phyloP scores from a whole-genome alignment of 2,329 filamentous ascomycete species.

The Corinectria fuckeliana region DNA sequence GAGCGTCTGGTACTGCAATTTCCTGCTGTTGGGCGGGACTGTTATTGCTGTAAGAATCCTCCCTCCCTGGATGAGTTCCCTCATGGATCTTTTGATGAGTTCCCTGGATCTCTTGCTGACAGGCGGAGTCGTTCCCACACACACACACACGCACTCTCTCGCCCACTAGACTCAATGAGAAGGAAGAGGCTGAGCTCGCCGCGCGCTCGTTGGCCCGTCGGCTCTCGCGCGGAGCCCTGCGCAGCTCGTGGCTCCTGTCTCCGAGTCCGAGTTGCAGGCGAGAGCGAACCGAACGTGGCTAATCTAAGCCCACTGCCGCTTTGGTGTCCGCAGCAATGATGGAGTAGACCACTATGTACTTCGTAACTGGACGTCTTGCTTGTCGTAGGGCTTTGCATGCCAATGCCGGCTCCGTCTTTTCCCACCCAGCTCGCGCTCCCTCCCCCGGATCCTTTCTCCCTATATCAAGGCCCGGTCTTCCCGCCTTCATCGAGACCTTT shows the following conservation, averaged over 20 bases:
- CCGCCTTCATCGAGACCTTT: neutral
- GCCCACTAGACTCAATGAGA: neutral
- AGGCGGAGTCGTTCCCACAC: conserved; percentile 15
- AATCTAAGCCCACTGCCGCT: conserved; percentile 7
- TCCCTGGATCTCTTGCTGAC: too few species aligned
- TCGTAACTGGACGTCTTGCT: too few species aligned
- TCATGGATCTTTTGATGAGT: too few species aligned
- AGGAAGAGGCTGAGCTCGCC: conserved; percentile 3
- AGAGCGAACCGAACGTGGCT: neutral
- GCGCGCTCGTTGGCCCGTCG: neutral
- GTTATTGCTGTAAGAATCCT: too few species aligned
- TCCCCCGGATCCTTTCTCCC: neutral
- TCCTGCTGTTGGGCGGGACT: too few species aligned
- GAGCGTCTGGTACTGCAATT: too few species aligned
- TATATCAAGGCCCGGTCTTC: conserved; percentile 17
- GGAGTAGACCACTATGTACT: too few species aligned
- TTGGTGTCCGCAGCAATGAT: conserved; percentile 2
- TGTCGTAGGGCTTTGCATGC: neutral
- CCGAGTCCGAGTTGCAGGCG: conserved; percentile 13
- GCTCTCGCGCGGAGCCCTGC: neutral
- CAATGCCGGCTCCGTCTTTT: neutral
- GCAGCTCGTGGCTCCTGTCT: neutral
- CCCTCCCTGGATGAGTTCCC: too few species aligned
- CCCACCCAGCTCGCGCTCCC: neutral
- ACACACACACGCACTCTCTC: too few species aligned